Base-by-base conservation (phyloP, 345 rosid genomes). In the Linum tenue region DNA sequence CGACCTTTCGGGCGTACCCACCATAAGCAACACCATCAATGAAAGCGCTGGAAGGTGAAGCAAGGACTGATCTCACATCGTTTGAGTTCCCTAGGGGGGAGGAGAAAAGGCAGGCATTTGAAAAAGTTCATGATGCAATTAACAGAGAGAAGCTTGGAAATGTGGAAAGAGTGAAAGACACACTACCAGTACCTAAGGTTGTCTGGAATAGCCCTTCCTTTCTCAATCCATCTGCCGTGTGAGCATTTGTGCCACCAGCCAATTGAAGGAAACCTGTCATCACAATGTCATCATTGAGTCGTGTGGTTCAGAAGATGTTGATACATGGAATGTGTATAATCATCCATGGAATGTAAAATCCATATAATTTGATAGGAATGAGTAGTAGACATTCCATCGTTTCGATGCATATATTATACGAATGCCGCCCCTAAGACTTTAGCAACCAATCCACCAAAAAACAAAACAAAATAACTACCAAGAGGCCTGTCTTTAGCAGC, bases 241-340 rank as follows among this genome's bases (percentile, higher is more conserved):
- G 82, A 68, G 73, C 77, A 74, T 85, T 83, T 41, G 87, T 83
- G 17, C 87, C 87, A 43, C 87, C 87, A 0, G 87, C 87, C 73
- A 83, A 70, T 60, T 85, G 90, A 51, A 83, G 84, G 75, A 81
- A 83, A 40, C 90, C 90, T 81, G 51, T 17, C 50, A 59, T 9
- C 58, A 43, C n/a, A 15, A 50, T 35, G 2, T 16, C 36, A 37
- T 22, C 31, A 22, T 0, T 22, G 31, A 22, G 31, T 22, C 31
- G 0, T 22, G 31, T 22, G 31, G 31, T 22, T 22, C 31, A 22
- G 31, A 22, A 22, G 31, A 22, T 22, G 31, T 22, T 22, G 31
- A 22, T 22, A 0, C 31, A 22, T 22, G 31, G 31, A 22, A 22
- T 22, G 31, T 22, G 31, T 22, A 22, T 22, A 22, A 22, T 22